A percentile compares a stretch with the other conserved stretches of the same genome.
These are phyloP conservation scores for Fusarium coffeatum DNA, from an alignment of 2,329 filamentous ascomycete species.

Conservation along the genomic window DNA sequence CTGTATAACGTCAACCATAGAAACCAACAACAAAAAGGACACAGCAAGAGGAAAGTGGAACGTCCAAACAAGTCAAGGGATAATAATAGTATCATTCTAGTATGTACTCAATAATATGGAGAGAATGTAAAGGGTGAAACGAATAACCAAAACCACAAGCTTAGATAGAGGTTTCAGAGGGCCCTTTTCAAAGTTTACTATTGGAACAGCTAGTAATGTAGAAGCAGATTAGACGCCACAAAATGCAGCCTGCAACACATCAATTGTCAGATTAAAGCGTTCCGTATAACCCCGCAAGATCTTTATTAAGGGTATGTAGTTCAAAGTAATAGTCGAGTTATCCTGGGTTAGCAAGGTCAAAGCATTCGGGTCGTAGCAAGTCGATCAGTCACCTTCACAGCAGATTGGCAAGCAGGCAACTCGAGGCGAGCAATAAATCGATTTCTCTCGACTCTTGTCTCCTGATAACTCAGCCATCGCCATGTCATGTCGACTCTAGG, in stretches of 20 bases:
- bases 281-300: slow-evolving; percentile 34
- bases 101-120: background rate
- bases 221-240: slow-evolving; percentile 64
- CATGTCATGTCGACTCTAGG: slow-evolving; percentile 9
- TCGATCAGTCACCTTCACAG: slow-evolving; percentile 40
- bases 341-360: slow-evolving; percentile 20
- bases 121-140: slow-evolving; percentile 71
- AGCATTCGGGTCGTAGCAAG: background rate
- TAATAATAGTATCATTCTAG: slow-evolving; percentile 1
- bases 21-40: background rate
- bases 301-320: background rate
- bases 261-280: slow-evolving; percentile 59
- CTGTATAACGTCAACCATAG: background rate
- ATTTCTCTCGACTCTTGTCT: slow-evolving; percentile 46
- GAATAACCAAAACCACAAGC: slow-evolving; percentile 67
- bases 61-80: background rate
- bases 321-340: background rate
- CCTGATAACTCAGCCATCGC: slow-evolving; percentile 19
- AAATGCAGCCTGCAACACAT: slow-evolving; percentile 56
- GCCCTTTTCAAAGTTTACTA: slow-evolving; percentile 60
- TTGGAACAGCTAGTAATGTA: slow-evolving; percentile 68
- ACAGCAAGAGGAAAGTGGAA: background rate
- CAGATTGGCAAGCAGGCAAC: slow-evolving; percentile 3
- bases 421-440: slow-evolving; percentile 43
- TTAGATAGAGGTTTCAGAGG: slow-evolving; percentile 67